Base-by-base conservation (phyloP, 2,329 filamentous ascomycete species). In the Ilyonectria robusta region DNA sequence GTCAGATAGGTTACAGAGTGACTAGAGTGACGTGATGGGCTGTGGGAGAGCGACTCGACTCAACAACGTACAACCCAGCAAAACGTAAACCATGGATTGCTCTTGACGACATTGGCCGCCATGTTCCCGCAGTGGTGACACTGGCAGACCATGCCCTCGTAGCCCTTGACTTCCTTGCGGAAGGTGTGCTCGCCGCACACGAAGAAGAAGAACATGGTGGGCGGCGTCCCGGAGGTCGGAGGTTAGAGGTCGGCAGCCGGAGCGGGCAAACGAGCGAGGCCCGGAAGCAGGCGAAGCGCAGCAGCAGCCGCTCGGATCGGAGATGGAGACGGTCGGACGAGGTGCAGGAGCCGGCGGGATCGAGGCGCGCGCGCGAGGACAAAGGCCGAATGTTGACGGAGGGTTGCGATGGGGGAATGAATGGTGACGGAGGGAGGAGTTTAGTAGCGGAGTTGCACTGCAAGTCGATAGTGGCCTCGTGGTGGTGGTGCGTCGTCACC, bases 11-110 rank as follows among this genome's bases (percentile, higher is more conserved):
- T 21, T 21, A 21, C 21, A 21, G 21, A 21, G 21, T 21, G 21
- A 21, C 8, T 33, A 33, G 31, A 33, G 31, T 33, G 31, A 33
- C 31, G 31, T 33, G 42, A 26, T 44, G 17, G n/a, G n/a, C n/a
- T 37, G 44, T 31, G 65, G 23, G n/a, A 17, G 35, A 46, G 33
- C 9, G 23, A 54, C 6, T 35, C 9, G 23, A 54, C 6, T 35
- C 37, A 29, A 31, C 15, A 31, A 82, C 87, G 75, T 80, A 91
- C 89, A 59, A 94, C 81, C 81, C 93, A 94, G 84, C 92, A 94
- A 76, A 94, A 90, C 6, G 93, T 94, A 76, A 94, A 94, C 91
- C 92, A 94, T 47, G 89, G 89, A 66, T 91, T 85, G 65, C 85
- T 86, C 79, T 91, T 91, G 75, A 89, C 84, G 64, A 91, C 89